Evolutionary conservation across 1,284 basidiomycete species (phyloP), one percentile per base, ranked within the genome.

Genomic region (Xerocomus nothofagi): DNA sequence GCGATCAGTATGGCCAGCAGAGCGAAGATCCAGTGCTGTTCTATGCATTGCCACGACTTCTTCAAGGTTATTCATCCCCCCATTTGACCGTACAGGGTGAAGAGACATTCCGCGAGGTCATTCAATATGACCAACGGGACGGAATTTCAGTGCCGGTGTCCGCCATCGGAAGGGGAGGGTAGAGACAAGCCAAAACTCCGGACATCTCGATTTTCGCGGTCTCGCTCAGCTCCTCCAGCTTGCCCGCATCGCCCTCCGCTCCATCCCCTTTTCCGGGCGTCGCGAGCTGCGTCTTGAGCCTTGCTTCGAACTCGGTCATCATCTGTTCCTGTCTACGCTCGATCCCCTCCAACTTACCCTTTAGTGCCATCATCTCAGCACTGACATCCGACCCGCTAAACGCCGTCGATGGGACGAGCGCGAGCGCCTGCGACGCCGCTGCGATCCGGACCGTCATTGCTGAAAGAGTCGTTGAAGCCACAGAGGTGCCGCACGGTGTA

Each of bases 381-480:
- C 39, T 5, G 21, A 44, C 3, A 15, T 62, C 62, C 6, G 49
- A 38, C 49, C 47, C 50, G 29, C 34, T 47, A 14, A 42, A 48
- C 10, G 47, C 51, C 6, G 57, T 50, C 30, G 53, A 54, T 33
- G 56, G 56, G 18, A 70, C 60, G 12, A 65, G 53, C 18, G 68
- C 65, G 39, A 75, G 66, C 6, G 71, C 70, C 30, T 69, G 68
- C 18, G 71, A 72, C 14, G 74, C 71, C 0, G 69, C 71, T 12
- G 65, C 62, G 50, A 75, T 73, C 57, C 75, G 72, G 21, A 67
- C 63, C 3, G 72, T 72, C 57, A 75, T 69, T 15, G 67, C 63
- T 8, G 63, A 66, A 72, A 71, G 39, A 75, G 62, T 2, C 61
- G 57, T 47, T 67, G 61, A 0, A 62, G 66, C 65, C 65, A 67